Percentiles rank a stretch among this genome's conserved stretches.
phyloP scores from a whole-genome alignment of 2,329 filamentous ascomycete species.

The Rutstroemia sp. region DNA sequence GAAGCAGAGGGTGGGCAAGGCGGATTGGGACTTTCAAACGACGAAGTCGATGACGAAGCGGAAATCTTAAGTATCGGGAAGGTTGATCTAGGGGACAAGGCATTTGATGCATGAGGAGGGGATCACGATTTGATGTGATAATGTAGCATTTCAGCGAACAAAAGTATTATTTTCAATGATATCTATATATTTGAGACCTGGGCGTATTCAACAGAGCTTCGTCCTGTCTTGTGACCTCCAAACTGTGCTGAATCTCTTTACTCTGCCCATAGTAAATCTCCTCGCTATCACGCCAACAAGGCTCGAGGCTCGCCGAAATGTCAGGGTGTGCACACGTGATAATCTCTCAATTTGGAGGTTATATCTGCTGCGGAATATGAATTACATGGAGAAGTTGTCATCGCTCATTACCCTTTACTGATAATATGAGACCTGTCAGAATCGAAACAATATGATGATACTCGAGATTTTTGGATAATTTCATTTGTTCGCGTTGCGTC shows the following conservation, averaged over 20 bases:
- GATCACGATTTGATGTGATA: background rate
- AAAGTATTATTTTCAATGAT: background rate
- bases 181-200: background rate
- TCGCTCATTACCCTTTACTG: too few relatives aligned
- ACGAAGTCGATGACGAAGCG: conserved; percentile 89
- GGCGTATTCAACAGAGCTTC: too few relatives aligned
- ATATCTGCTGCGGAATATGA: background rate
- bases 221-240: background rate
- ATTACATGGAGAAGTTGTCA: background rate
- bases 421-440: too few relatives aligned
- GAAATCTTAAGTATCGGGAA: conserved; percentile 95
- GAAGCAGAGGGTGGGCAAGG: conserved; percentile 88
- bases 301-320: too few relatives aligned
- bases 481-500: background rate
- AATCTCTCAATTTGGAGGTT: too few relatives aligned
- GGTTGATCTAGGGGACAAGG: conserved; percentile 65
- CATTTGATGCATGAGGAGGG: conserved; percentile 26
- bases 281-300: too few relatives aligned
- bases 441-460: too few relatives aligned
- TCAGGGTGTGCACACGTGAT: too few relatives aligned
- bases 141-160: background rate
- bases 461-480: background rate
- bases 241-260: background rate
- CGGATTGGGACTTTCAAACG: conserved; percentile 76
- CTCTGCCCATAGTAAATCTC: background rate